Conservation (phyloP, 2,329 filamentous ascomycete genomes). For the Pseudogymnoascus destructans region DNA sequence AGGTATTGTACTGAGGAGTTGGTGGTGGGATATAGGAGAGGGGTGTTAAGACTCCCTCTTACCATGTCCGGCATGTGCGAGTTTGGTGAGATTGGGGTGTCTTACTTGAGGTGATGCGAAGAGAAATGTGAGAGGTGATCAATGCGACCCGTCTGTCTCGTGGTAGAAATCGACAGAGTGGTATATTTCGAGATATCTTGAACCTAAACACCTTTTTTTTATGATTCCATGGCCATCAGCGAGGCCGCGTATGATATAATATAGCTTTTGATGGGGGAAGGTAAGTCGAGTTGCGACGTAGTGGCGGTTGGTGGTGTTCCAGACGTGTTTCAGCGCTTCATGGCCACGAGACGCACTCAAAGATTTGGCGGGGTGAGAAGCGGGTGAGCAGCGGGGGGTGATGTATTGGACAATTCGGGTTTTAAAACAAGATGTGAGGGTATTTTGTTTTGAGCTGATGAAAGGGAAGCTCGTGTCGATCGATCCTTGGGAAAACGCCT, state of each 20-base stretch:
- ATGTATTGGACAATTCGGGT: not conserved
- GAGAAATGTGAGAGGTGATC: not conserved
- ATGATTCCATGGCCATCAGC: not conserved
- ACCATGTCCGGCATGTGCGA: not conserved
- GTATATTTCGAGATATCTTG: not conserved
- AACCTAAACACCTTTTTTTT: not conserved
- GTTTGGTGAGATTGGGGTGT: not conserved
- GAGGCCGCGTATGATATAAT: not conserved
- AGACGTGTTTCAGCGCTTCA: not conserved
- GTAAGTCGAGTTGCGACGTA: not conserved
- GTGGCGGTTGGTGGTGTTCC: not conserved
- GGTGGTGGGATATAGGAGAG: not conserved
- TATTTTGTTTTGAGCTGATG: slow-evolving; percentile 1
- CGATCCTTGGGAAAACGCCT: not conserved
- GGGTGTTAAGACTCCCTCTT: not conserved
- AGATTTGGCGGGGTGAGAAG: not conserved
- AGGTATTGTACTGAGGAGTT: not conserved
- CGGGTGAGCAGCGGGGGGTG: not conserved
- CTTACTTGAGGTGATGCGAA: not conserved
- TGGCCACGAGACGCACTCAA: not conserved
- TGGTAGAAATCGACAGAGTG: not conserved
- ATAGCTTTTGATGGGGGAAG: not conserved
- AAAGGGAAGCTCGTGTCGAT: not conserved
- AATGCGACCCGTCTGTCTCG: not conserved
- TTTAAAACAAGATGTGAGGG: not conserved